phyloP scores from a whole-genome alignment of 2,329 filamentous ascomycete species.

The Colletotrichum coccodes region DNA sequence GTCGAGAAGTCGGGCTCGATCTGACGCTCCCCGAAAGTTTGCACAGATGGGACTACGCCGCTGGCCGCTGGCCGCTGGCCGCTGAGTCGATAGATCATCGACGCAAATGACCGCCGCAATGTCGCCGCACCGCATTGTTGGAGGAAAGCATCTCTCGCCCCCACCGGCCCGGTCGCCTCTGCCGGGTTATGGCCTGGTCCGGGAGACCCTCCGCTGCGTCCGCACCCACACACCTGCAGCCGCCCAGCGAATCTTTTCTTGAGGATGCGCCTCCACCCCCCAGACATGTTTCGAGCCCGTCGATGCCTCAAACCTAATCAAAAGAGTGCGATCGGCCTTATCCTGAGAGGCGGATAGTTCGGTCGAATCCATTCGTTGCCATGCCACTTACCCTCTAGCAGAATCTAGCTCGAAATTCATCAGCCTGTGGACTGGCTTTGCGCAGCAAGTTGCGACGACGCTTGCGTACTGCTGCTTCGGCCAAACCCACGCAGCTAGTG shows the following conservation, averaged over 20 bases:
- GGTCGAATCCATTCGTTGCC: constrained; percentile 23
- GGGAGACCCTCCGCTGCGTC: constrained; percentile 9
- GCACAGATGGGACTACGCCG: background rate
- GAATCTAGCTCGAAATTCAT: background rate
- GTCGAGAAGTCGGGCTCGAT: background rate
- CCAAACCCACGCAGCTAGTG: constrained; percentile 4
- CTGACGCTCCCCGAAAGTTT: background rate
- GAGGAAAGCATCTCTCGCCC: background rate
- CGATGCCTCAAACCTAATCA: constrained; percentile 19
- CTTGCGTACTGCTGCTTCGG: constrained; percentile 8
- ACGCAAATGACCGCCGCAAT: background rate
- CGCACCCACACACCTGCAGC: background rate
- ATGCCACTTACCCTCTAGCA: constrained; percentile 5
- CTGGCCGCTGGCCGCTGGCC: too few species aligned
- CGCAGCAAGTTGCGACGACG: constrained; percentile 18
- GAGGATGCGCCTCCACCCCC: constrained; percentile 8
- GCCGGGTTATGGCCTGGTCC: constrained; percentile 14
- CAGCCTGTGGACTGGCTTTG: background rate
- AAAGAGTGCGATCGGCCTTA: background rate
- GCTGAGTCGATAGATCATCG: background rate
- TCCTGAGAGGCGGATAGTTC: constrained; percentile 17
- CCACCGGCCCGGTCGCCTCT: constrained; percentile 7
- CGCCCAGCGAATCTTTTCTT: constrained; percentile 5
- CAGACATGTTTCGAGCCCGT: constrained; percentile 30
- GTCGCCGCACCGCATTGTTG: background rate